Evolutionary conservation across 2,329 filamentous ascomycete species (phyloP).

Genomic region (Gnomoniopsis sp.): DNA sequence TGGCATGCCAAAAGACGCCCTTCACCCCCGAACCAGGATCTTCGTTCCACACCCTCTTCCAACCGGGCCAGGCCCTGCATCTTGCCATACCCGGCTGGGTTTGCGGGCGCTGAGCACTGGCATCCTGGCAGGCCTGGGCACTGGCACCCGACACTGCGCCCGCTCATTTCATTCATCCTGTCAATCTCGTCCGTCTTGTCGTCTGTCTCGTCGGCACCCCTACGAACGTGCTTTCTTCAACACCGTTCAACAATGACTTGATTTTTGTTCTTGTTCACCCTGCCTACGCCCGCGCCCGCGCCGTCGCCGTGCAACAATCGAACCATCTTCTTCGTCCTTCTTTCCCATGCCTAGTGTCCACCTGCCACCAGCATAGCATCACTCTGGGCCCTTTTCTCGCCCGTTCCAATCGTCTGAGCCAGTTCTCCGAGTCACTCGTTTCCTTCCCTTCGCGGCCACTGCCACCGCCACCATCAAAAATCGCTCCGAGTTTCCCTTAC

Average conservation of each 20-base stretch:
- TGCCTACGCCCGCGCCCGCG: background rate
- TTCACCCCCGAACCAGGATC: too few species aligned
- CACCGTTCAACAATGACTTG: background rate
- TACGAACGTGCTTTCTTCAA: background rate
- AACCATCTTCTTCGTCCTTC: background rate
- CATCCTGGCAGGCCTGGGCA: too few species aligned
- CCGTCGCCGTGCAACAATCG: constrained; percentile 1
- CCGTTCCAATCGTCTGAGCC: constrained; percentile 7
- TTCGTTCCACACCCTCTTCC: too few species aligned
- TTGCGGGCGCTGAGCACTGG: too few species aligned
- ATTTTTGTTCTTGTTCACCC: constrained; percentile 1
- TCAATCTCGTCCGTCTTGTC: background rate
- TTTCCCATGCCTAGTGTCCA: background rate
- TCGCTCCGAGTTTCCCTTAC: background rate
- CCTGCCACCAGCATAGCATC: background rate
- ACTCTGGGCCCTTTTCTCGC: background rate
- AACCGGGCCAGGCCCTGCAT: too few species aligned
- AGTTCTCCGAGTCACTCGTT: constrained; percentile 16
- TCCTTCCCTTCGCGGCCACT: constrained; percentile 4
- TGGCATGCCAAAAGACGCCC: too few species aligned
- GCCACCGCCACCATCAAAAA: background rate
- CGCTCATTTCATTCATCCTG: background rate
- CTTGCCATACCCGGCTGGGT: too few species aligned
- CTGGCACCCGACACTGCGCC: background rate
- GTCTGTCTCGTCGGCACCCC: background rate